A percentile compares a stretch with the other conserved stretches of the same genome.
phyloP scores from a whole-genome alignment of 2,329 filamentous ascomycete genomes.

The Pseudocercospora vitis region DNA sequence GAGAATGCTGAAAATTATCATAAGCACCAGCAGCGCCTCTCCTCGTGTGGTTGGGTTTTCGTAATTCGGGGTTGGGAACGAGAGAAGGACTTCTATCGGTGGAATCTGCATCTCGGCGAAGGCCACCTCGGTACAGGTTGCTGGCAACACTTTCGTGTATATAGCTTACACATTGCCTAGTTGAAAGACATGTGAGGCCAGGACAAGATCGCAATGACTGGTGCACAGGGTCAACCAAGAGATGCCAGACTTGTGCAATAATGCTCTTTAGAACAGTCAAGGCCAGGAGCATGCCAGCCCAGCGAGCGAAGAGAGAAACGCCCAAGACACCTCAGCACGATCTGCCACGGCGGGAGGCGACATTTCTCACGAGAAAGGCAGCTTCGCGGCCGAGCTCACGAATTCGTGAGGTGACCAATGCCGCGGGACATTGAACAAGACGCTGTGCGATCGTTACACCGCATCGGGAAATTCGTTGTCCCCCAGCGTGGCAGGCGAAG shows the following conservation, averaged over 20 bases:
- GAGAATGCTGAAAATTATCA: conserved; percentile 42
- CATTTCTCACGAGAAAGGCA: conserved; percentile 9
- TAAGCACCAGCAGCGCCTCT: conserved; percentile 42
- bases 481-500: conserved; percentile 7
- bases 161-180: neutral
- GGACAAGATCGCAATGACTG: no score
- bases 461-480: conserved; percentile 13
- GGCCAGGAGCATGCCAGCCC: conserved; percentile 12
- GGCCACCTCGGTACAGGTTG: neutral
- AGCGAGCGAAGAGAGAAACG: conserved; percentile 1
- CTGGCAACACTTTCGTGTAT: neutral
- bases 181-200: neutral
- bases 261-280: neutral
- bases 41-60: conserved; percentile 44
- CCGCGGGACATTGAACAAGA: neutral
- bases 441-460: conserved; percentile 15
- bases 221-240: no score
- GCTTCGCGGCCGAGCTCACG: conserved; percentile 8
- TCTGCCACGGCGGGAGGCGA: conserved; percentile 8
- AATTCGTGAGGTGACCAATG: conserved; percentile 10
- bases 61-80: conserved; percentile 46
- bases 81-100: conserved; percentile 37
- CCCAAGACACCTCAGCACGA: conserved; percentile 7
- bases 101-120: conserved; percentile 29
- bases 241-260: neutral